phyloP scores from a whole-genome alignment of 129 eudicot genomes.

The Gnaphalium uliginosum region DNA sequence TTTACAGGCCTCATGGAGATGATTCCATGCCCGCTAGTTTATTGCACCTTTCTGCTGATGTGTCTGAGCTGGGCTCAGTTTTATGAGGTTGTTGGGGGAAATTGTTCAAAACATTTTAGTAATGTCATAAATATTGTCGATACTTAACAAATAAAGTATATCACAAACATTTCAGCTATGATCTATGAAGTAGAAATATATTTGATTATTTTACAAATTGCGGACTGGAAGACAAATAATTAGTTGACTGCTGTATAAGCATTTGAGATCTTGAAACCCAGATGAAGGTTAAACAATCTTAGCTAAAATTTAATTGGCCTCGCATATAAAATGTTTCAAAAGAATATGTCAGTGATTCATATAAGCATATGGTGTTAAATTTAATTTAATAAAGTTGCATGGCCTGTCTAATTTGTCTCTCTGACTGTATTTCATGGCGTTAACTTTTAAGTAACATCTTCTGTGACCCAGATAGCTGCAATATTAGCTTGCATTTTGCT shows the following conservation, averaged over 20 bases:
- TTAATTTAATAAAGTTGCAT: no score
- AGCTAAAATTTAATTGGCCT: no score
- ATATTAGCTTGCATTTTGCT: conserved; percentile 14
- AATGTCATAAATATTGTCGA: not conserved
- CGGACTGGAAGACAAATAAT: not conserved
- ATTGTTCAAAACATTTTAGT: not conserved
- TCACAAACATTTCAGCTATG: not conserved
- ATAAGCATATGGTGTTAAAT: no score
- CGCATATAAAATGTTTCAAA: no score
- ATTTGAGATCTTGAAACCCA: not conserved
- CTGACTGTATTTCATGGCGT: not conserved
- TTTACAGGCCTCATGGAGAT: no score
- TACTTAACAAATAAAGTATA: not conserved
- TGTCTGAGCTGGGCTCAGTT: not conserved
- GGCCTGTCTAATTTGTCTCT: no score
- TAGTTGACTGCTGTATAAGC: not conserved
- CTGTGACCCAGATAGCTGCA: not conserved
- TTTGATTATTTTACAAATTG: not conserved
- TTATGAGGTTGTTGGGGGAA: conserved; percentile 12
- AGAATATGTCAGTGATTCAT: no score
- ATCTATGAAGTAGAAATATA: not conserved
- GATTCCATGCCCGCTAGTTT: not conserved
- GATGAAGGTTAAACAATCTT: no score
- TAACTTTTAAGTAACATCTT: conserved; percentile 16
- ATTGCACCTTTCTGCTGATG: not conserved